Base-by-base conservation (phyloP, 2,329 filamentous ascomycete species). In the Acrocalymma vagum region DNA sequence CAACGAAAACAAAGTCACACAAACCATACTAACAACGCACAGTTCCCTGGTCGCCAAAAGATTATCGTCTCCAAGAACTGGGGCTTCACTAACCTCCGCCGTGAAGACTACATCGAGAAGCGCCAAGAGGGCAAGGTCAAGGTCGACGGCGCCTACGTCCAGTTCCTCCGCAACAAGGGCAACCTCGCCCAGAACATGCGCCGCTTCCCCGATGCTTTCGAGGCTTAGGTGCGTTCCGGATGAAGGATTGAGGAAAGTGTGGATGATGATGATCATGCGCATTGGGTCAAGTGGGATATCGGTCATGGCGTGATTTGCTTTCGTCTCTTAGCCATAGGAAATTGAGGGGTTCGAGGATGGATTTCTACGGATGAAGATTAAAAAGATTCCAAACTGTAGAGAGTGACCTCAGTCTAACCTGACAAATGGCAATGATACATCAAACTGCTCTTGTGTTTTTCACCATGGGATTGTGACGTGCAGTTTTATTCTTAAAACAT, bases 51-150 rank as follows among this genome's bases (percentile, higher is more conserved):
- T 78, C 93, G 94, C 81, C 94, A 99, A 86, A 99, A 99, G 91
- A 97, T 99, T 82, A 96, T 99, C 72, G 87, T 97, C 81, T 95
- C 89, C 84, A 99, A 97, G 91, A 99, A 99, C 87, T 99, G 94
- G 94, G 94, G 94, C 67, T 99, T 99, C 89, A 99, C 94, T 55
- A 92, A 92, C 73, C 90, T 99, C 70, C 88, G 90, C 72, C 92
- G 94, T 69, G 94, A 97, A 67, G 94, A 99, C 78, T 99, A 97
- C 82, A 82, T 95, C 73, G 85, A 91, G 78, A 89, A 93, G 82
- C 95, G 95, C 85, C 83, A 90, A 73, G 88, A 87, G 70, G 94
- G 94, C 74, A 87, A 85, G 74, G 87, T 99, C 80, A 90, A 93
- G 84, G 88, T 95, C 67, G 94, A 99, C 70, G 94, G 94, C 86